Conservation (phyloP, 2,329 filamentous ascomycete genomes). For the Alternaria triticina region DNA sequence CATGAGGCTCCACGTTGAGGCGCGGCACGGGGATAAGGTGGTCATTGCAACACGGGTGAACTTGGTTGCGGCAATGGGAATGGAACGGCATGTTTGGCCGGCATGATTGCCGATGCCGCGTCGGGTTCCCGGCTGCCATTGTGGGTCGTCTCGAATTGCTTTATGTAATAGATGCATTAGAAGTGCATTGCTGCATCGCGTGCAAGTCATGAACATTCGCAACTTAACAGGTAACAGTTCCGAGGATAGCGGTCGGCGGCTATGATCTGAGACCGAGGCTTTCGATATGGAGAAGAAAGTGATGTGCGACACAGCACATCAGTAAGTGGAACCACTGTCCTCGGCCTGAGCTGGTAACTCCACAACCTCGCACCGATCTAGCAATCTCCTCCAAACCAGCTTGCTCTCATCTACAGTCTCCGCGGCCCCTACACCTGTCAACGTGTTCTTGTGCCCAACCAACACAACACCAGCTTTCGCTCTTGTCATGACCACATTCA, state of each 20-base stretch:
- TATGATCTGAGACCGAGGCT: background rate
- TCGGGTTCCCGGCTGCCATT: background rate
- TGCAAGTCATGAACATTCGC: background rate
- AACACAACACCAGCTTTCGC: conserved; percentile 46
- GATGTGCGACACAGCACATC: background rate
- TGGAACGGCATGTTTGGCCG: background rate
- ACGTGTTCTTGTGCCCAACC: conserved; percentile 25
- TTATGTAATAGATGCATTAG: background rate
- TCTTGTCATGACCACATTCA: conserved; percentile 53
- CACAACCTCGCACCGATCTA: conserved; percentile 13
- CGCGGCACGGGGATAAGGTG: background rate
- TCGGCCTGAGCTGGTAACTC: background rate
- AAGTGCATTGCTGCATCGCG: background rate
- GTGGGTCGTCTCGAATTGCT: background rate
- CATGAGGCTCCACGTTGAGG: background rate
- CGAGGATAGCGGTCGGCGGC: background rate
- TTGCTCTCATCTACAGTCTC: conserved; percentile 19
- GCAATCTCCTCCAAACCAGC: conserved; percentile 23
- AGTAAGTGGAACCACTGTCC: background rate
- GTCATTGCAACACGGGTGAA: background rate
- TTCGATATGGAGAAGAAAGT: background rate
- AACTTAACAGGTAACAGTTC: background rate
- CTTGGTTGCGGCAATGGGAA: background rate
- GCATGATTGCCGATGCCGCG: background rate
- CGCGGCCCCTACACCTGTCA: conserved; percentile 38